These are phyloP conservation scores for Talaromyces nanjingensis DNA, from an alignment of 495 filamentous ascomycete species.

Conservation along the genomic window DNA sequence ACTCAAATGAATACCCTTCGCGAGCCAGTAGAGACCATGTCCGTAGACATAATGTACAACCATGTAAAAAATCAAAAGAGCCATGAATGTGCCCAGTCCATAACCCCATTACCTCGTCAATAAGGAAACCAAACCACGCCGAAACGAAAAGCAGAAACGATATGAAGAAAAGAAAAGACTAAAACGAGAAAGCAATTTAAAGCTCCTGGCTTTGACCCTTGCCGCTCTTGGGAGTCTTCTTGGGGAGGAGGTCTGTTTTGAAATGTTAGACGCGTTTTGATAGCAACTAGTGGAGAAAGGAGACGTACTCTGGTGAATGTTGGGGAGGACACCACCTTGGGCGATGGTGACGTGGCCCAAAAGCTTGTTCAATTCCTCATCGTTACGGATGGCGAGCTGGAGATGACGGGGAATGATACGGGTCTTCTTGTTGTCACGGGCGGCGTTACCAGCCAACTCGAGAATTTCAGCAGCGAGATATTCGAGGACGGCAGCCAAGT, in stretches of 20 bases:
- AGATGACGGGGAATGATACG: constrained; percentile 99
- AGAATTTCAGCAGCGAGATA: constrained; percentile 98
- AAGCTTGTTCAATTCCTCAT: constrained; percentile 99
- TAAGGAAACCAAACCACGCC: constrained; percentile 55
- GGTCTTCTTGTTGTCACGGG: constrained; percentile 99
- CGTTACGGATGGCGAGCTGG: constrained; percentile 98
- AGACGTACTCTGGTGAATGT: constrained; percentile 92
- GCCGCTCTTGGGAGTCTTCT: constrained; percentile 93
- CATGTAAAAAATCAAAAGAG: constrained; percentile 65
- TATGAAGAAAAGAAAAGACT: constrained; percentile 23
- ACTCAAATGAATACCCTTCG: constrained; percentile 22
- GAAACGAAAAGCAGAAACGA: constrained; percentile 45
- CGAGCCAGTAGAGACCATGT: constrained; percentile 43
- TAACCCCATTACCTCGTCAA: constrained; percentile 88
- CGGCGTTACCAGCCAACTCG: constrained; percentile 96
- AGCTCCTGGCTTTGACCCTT: constrained; percentile 89
- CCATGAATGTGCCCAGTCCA: constrained; percentile 70
- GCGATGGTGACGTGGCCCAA: constrained; percentile 98
- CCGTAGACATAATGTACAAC: constrained; percentile 92
- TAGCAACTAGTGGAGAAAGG: not conserved
- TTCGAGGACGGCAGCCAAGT: constrained; percentile 96
- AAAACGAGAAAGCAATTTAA: constrained; percentile 45
- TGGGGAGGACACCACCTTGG: constrained; percentile 98
- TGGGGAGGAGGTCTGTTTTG: constrained; percentile 91
- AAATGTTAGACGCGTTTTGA: constrained; percentile 34